phyloP scores from a whole-genome alignment of 768 basidiomycete genomes.

The Kwoniella heveanensis region DNA sequence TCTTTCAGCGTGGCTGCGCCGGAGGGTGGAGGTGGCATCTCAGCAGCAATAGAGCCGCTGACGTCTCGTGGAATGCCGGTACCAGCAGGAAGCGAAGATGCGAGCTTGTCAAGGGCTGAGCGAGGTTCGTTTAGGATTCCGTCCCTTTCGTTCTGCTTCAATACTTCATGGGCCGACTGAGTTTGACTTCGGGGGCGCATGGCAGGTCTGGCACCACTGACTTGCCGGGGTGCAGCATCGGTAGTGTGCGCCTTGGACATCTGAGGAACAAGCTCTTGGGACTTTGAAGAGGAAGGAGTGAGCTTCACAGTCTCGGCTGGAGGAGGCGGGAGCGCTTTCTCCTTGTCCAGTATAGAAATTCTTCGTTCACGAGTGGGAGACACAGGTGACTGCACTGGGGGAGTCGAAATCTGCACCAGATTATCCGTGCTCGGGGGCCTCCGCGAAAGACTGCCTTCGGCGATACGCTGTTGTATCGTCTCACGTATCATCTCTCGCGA shows the following conservation, averaged over 20 bases:
- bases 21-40: slow-evolving; percentile 22
- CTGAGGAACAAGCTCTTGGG: slow-evolving; percentile 18
- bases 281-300: background rate
- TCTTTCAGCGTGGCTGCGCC: background rate
- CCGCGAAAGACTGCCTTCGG: slow-evolving; percentile 41
- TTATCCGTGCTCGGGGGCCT: slow-evolving; percentile 20
- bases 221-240: slow-evolving; percentile 16
- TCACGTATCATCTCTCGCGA: slow-evolving; percentile 53
- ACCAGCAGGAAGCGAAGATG: slow-evolving; percentile 11
- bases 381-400: background rate
- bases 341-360: slow-evolving; percentile 28
- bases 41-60: slow-evolving; percentile 25
- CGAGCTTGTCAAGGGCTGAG: slow-evolving; percentile 46
- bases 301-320: slow-evolving; percentile 21
- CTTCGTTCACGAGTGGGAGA: slow-evolving; percentile 2
- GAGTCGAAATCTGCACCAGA: slow-evolving; percentile 1
- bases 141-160: slow-evolving; percentile 34
- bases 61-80: slow-evolving; percentile 11
- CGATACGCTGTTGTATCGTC: slow-evolving; percentile 48
- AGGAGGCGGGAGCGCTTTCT: slow-evolving; percentile 39
- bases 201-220: slow-evolving; percentile 22
- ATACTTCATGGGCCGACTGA: slow-evolving; percentile 48
- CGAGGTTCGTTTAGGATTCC: slow-evolving; percentile 44
- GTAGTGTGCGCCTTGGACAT: slow-evolving; percentile 43
- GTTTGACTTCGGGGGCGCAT: slow-evolving; percentile 42